Base-by-base conservation (phyloP, 441 rosid genomes). In the Pelargonium fulgidum region DNA sequence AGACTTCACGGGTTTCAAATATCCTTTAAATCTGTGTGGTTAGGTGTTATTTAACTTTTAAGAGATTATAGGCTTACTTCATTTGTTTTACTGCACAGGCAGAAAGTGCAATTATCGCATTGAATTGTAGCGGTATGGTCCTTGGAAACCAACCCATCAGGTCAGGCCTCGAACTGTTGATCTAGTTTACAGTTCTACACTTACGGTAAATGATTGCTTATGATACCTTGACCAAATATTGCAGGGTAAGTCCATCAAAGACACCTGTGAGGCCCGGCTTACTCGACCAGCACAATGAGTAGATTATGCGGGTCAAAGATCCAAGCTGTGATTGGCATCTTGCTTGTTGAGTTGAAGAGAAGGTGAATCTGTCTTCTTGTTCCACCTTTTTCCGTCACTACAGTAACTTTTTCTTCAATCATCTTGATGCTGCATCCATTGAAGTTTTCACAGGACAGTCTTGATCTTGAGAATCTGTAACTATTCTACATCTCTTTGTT, bases 71-170 rank as follows among this genome's bases (percentile, higher is more conserved):
- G 33, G 33, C 33, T 26, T 26, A 26, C 33, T 26, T 1, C 33
- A 26, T 26, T 26, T 26, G 33, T 3, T 26, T 1, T 45, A 44
- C 45, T 61, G 64, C 74, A 68, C 83, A 87, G 92, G 92, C 92
- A 14, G 92, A 87, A 62, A 84, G 84, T 72, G 92, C 92, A 39
- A 84, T 80, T 68, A 24, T 75, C 7, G 92, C 92, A 4, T 85
- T 87, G 65, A 83, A 73, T 71, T 87, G 92, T 72, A 87, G 90
- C 2, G 79, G 79, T 17, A 71, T 71, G 73, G 50, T 64, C 3
- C 52, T 71, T 36, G 73, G 73, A 26, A 64, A 52, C 66, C 73
- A 71, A 64, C 73, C 68, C 10, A 71, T 71, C 33, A 71, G 73
- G 73, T 70, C 1, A 4, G 5, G 3, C 16, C 56, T 33, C 3